These are phyloP conservation scores for Ascomycota sp. DNA, from an alignment of 2,329 filamentous ascomycete species.

Conservation along the genomic window DNA sequence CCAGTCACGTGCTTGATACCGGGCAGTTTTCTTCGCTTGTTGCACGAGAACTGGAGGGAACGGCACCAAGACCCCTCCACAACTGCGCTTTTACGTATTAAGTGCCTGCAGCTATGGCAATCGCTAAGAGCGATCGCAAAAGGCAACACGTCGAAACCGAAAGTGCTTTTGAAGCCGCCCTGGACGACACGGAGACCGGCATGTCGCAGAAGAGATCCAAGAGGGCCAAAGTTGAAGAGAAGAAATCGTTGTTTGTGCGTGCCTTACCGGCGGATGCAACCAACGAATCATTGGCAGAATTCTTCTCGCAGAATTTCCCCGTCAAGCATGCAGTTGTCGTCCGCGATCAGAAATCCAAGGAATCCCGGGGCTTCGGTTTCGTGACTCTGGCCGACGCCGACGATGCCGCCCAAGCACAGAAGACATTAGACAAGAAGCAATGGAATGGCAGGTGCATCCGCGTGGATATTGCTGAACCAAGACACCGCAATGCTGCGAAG, in stretches of 20 bases:
- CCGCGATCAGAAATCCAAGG: conserved; percentile 61
- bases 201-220: conserved; percentile 18
- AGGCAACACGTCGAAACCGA: conserved; percentile 14
- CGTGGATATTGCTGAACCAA: conserved; percentile 69
- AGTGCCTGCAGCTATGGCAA: conserved; percentile 8
- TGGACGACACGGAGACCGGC: conserved; percentile 12
- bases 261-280: conserved; percentile 60
- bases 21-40: too few relatives aligned
- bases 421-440: conserved; percentile 55
- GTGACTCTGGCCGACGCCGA: conserved; percentile 90
- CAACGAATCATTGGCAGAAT: conserved; percentile 58
- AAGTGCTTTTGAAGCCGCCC: conserved; percentile 8
- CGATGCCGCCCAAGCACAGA: conserved; percentile 61
- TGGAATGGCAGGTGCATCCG: conserved; percentile 64
- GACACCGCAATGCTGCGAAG: conserved; percentile 42
- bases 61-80: too few relatives aligned
- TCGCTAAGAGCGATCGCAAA: conserved; percentile 13
- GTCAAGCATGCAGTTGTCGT: conserved; percentile 94
- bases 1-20: too few relatives aligned
- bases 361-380: conserved; percentile 83
- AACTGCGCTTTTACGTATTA: too few relatives aligned
- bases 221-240: conserved; percentile 34
- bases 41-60: too few relatives aligned
- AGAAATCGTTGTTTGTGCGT: conserved; percentile 70
- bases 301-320: conserved; percentile 85